A percentile compares a stretch with the other conserved stretches of the same genome.
Conservation (phyloP, 257 asterid species). For the Solanum bukasovii region DNA sequence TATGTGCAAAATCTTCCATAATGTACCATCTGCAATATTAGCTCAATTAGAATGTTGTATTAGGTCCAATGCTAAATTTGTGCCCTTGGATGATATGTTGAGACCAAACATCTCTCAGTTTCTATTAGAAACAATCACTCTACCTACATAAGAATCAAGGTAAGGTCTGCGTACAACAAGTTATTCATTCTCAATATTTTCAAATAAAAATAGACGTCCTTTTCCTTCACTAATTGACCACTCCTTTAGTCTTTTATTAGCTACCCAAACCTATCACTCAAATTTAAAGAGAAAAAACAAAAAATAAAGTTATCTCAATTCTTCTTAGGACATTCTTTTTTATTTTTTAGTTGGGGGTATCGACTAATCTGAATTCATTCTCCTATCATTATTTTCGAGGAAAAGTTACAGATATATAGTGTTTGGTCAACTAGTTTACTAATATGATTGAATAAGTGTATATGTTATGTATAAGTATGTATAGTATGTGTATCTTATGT, state of each 20-base stretch:
- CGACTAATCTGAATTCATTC: not conserved
- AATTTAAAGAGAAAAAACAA: not conserved
- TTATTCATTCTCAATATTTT: not conserved
- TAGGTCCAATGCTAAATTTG: not conserved
- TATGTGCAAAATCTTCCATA: not conserved
- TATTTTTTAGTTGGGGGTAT: too few relatives aligned
- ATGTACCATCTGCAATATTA: not conserved
- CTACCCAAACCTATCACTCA: not conserved
- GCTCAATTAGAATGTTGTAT: not conserved
- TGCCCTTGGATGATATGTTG: not conserved
- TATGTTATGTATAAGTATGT: not conserved
- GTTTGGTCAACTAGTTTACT: not conserved
- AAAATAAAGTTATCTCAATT: conserved; percentile 8
- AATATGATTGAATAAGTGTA: not conserved
- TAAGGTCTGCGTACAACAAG: not conserved
- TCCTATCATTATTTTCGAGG: not conserved
- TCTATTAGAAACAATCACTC: not conserved
- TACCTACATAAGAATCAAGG: not conserved
- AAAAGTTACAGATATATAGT: not conserved
- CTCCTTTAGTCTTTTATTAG: not conserved
- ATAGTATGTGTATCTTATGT: not conserved
- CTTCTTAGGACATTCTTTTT: not conserved
- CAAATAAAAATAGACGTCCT: conserved; percentile 7
- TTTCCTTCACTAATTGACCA: conserved; percentile 7
- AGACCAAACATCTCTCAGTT: not conserved